Conservation (phyloP, 1,284 basidiomycete species). For the Takashimella koratensis region DNA sequence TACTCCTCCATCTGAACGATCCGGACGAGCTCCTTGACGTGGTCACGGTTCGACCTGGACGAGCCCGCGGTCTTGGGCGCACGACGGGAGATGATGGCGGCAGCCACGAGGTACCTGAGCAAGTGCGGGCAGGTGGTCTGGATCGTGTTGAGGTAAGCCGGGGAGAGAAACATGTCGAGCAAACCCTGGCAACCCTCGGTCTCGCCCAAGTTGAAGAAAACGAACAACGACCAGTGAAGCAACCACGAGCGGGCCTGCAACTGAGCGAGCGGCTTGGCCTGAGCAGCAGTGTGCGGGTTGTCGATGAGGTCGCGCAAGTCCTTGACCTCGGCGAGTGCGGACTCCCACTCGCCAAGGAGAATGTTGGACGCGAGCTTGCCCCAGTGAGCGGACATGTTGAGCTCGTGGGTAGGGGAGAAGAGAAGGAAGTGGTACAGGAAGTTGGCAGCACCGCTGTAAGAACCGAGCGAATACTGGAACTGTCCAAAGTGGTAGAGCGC, state of each 20-base stretch:
- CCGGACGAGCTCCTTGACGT: slow-evolving; percentile 81
- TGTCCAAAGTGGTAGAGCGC: slow-evolving; percentile 97
- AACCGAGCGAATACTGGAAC: slow-evolving; percentile 96
- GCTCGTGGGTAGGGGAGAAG: slow-evolving; percentile 85
- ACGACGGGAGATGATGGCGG: slow-evolving; percentile 86
- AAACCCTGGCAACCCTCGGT: slow-evolving; percentile 75
- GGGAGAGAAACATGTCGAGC: slow-evolving; percentile 92
- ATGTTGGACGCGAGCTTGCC: slow-evolving; percentile 97
- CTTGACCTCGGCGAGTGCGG: slow-evolving; percentile 89
- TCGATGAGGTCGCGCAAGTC: slow-evolving; percentile 89
- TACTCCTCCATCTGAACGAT: slow-evolving; percentile 91
- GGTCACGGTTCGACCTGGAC: slow-evolving; percentile 60
- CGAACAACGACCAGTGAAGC: slow-evolving; percentile 96
- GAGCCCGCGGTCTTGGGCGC: slow-evolving; percentile 43
- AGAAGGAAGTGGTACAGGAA: slow-evolving; percentile 99
- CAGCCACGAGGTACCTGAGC: slow-evolving; percentile 88
- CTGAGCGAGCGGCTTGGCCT: slow-evolving; percentile 66
- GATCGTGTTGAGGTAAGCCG: slow-evolving; percentile 96
- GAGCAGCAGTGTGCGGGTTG: slow-evolving; percentile 53
- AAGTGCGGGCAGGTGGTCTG: slow-evolving; percentile 94
- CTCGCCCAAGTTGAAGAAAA: slow-evolving; percentile 94
- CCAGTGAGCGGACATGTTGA: slow-evolving; percentile 95
- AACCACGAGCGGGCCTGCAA: slow-evolving; percentile 96
- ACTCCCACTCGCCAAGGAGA: slow-evolving; percentile 90
- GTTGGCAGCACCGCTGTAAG: slow-evolving; percentile 92